Percentiles rank a stretch among this genome's conserved stretches.
These are phyloP conservation scores for Oenanthe sinensis DNA, from an alignment of 129 eudicot genomes.

Conservation along the genomic window DNA sequence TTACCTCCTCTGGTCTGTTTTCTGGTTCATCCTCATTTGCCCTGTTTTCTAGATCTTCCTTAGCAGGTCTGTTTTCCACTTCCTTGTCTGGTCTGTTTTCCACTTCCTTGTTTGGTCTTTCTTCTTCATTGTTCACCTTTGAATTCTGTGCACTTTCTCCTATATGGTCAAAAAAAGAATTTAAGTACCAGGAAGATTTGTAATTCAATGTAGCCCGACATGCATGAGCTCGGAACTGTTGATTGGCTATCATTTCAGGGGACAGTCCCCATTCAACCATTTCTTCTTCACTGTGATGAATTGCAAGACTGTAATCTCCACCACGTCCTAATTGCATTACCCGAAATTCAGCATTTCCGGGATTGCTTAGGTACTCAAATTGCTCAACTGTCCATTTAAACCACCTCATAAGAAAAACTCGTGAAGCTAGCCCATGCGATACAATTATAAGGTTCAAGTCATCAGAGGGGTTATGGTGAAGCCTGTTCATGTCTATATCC, in stretches of 20 bases:
- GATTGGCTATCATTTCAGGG: slow-evolving; percentile 66
- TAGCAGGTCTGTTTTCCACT: neutral
- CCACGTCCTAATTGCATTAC: slow-evolving; percentile 66
- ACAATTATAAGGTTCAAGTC: slow-evolving; percentile 71
- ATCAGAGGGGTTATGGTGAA: slow-evolving; percentile 35
- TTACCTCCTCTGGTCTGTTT: neutral
- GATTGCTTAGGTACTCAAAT: slow-evolving; percentile 62
- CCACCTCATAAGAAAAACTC: slow-evolving; percentile 90
- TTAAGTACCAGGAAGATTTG: slow-evolving; percentile 56
- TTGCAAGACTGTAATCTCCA: slow-evolving; percentile 80
- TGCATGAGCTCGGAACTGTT: slow-evolving; percentile 53
- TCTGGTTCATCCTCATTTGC: neutral
- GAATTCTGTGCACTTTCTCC: slow-evolving; percentile 30
- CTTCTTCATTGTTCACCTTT: slow-evolving; percentile 21
- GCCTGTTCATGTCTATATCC: slow-evolving; percentile 84
- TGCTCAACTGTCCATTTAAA: slow-evolving; percentile 91
- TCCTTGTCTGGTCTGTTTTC: neutral
- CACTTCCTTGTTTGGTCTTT: neutral
- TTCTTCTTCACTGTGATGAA: slow-evolving; percentile 63
- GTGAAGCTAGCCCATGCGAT: slow-evolving; percentile 68
- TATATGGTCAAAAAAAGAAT: slow-evolving; percentile 49
- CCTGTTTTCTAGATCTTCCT: neutral
- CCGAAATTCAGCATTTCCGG: slow-evolving; percentile 59
- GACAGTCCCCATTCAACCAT: slow-evolving; percentile 73
- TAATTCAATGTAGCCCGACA: slow-evolving; percentile 40